Evolutionary conservation across 768 basidiomycete species (phyloP).

Genomic region (Hygrophoropsis aurantiaca): DNA sequence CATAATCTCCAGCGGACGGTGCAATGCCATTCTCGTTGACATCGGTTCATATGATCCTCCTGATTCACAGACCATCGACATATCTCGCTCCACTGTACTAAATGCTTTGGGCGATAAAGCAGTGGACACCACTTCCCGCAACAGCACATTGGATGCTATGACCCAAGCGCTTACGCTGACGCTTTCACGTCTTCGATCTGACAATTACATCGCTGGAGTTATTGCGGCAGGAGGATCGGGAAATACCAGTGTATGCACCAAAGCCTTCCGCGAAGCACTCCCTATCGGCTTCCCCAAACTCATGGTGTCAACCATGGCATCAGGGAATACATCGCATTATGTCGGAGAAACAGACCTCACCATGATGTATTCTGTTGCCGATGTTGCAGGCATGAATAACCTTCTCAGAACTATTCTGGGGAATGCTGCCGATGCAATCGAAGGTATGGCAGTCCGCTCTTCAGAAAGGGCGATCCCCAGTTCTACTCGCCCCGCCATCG

Average conservation of each 20-base stretch:
- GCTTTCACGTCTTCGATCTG: constrained; percentile 12
- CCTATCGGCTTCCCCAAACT: constrained; percentile 30
- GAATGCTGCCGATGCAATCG: constrained; percentile 28
- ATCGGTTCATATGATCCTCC: constrained; percentile 17
- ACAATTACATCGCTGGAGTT: constrained; percentile 17
- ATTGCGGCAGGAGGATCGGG: constrained; percentile 23
- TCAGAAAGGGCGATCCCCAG: neutral
- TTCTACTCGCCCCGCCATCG: constrained; percentile 9
- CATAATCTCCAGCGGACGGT: constrained; percentile 10
- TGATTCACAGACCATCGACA: constrained; percentile 15
- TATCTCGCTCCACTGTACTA: constrained; percentile 20
- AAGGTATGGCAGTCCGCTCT: constrained; percentile 20
- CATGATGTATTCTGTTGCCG: constrained; percentile 32
- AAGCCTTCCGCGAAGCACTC: constrained; percentile 19
- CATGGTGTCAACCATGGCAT: constrained; percentile 31
- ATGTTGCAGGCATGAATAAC: constrained; percentile 27
- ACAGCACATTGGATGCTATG: constrained; percentile 14
- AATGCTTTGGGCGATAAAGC: neutral
- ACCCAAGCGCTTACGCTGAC: constrained; percentile 15
- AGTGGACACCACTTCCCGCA: constrained; percentile 8
- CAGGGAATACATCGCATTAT: constrained; percentile 23
- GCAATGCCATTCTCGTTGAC: constrained; percentile 27
- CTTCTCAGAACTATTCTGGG: constrained; percentile 18
- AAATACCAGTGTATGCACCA: constrained; percentile 22
- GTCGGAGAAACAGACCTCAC: constrained; percentile 31